These are phyloP conservation scores for Zasmidium citrigriseum DNA, from an alignment of 2,329 filamentous ascomycete genomes.

Conservation along the genomic window DNA sequence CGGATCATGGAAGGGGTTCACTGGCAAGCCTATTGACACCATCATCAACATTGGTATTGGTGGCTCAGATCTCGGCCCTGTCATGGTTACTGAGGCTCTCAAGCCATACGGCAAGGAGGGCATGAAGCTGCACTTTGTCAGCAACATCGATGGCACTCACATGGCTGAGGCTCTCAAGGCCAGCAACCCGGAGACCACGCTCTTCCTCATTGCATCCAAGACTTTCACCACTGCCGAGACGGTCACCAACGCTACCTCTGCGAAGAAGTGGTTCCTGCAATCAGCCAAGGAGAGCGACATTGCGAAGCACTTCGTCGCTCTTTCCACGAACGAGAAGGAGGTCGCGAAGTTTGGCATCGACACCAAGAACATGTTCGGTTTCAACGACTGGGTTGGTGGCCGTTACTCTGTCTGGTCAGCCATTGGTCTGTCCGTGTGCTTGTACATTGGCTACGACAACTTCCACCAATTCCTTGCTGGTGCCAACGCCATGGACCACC, in stretches of 20 bases:
- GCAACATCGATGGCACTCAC: constrained; percentile 99
- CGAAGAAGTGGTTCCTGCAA: constrained; percentile 95
- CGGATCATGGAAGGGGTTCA: constrained; percentile 95
- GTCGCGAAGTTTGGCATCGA: constrained; percentile 99
- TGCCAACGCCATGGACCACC: constrained; percentile 96
- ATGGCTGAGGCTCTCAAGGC: constrained; percentile 87
- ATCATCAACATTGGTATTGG: constrained; percentile 98
- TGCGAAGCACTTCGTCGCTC: constrained; percentile 97
- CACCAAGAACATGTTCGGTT: constrained; percentile 99
- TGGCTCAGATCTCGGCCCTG: constrained; percentile 94
- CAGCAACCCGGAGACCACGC: constrained; percentile 95
- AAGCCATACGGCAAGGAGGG: constrained; percentile 88
- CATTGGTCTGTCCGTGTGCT: constrained; percentile 88
- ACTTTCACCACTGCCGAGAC: constrained; percentile 99
- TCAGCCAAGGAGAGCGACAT: constrained; percentile 71
- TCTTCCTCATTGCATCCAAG: constrained; percentile 98
- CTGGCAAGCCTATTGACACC: constrained; percentile 94
- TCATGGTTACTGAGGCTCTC: constrained; percentile 98
- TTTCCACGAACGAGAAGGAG: constrained; percentile 93
- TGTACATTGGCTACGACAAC: constrained; percentile 97
- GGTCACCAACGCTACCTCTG: constrained; percentile 92
- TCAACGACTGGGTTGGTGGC: constrained; percentile 97
- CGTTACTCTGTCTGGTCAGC: constrained; percentile 99
- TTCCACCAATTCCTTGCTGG: constrained; percentile 95
- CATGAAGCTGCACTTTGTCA: constrained; percentile 94